Evolutionary conservation across 768 basidiomycete species (phyloP), one percentile per base, ranked within the genome.

Genomic region (Boletus vinaceobasis): DNA sequence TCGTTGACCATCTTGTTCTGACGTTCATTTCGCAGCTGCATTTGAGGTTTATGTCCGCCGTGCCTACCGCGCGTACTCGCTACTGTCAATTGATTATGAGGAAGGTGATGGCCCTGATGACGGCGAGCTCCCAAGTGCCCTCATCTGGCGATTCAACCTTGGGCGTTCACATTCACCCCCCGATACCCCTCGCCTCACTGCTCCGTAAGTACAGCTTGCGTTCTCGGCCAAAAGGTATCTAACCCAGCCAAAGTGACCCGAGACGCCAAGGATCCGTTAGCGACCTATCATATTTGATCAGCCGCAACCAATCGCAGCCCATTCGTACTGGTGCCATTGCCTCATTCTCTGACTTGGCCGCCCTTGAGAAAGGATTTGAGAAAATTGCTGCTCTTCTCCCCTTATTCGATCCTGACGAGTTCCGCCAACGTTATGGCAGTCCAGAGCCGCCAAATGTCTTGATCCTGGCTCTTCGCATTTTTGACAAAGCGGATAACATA

Each of bases 111-210:
- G 83, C 19, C 67, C 82, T 19, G 93, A 93, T 61, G 90, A 92
- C 57, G 90, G 88, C 31, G 92, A 94, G 56, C 80, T 82, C 4
- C 88, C 90, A 13, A 80, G 82, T 58, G 82, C 89, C 47, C 79
- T 96, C 26, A 92, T 86, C 6, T 98, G 97, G 97, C 83, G 91
- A 38, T 99, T 99, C 84, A 95, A 93, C 70, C 80, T 98, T 42
- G 90, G 93, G 43, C 87, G 87, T 66, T 87, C 90, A 1, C 88
- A 90, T 68, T 90, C 90, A 17, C 88, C 90, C 32, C 92, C 92
- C 1, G 79, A 88, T 5, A 95, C 93, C 4, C 93, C 93, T 52
- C 81, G 81, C 29, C 75, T 89, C 44, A 71, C 75, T 29, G 36
- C 65, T 38, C 69, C 67, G 69, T 71, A 48, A 65, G 69, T 65